Evolutionary conservation across 768 basidiomycete genomes (phyloP).

Genomic region (Lactifluus piperatus): DNA sequence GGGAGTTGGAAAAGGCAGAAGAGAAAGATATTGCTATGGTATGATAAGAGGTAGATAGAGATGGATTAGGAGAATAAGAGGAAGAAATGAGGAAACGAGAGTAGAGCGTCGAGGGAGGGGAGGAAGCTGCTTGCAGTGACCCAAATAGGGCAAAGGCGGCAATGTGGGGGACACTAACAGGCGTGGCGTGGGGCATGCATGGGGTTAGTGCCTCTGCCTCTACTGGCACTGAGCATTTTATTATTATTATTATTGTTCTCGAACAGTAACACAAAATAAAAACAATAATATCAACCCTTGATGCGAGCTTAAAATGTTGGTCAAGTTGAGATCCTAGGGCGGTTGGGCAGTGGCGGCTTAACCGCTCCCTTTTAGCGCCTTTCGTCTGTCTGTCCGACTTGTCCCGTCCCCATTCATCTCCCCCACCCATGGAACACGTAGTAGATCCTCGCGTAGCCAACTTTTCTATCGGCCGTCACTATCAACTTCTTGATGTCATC

Average conservation of each 20-base stretch:
- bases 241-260: no score
- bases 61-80: conserved; percentile 4
- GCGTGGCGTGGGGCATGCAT: conserved; percentile 12
- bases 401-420: not conserved
- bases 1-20: not conserved
- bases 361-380: no score
- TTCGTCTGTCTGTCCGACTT: no score
- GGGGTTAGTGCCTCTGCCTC: no score
- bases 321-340: no score
- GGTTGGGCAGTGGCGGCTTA: no score
- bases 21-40: not conserved
- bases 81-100: conserved; percentile 5
- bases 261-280: no score
- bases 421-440: conserved; percentile 25
- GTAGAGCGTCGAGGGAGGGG: conserved; percentile 13
- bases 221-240: no score
- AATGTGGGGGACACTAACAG: not conserved
- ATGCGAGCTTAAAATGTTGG: no score
- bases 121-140: conserved; percentile 12
- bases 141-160: conserved; percentile 4
- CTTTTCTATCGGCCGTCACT: conserved; percentile 51
- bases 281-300: no score
- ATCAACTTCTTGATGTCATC: conserved; percentile 80
- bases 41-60: not conserved
- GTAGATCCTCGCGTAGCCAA: conserved; percentile 18